Base-by-base conservation (phyloP, 805 yeast genomes). In the Lipomyces lipofer region DNA sequence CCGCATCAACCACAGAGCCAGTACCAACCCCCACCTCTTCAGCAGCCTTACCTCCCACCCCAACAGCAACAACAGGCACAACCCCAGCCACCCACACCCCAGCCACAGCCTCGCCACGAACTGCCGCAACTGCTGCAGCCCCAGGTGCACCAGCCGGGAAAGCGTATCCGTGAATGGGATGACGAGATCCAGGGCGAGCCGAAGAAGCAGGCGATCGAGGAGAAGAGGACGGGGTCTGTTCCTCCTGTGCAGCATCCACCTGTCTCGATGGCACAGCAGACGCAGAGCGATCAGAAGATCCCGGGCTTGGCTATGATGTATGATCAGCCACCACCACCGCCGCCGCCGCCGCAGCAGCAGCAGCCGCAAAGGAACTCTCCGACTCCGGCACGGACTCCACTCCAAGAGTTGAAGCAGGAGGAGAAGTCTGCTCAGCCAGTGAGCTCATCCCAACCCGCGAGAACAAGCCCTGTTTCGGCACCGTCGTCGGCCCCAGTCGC, bases 1-100 rank as follows among this genome's bases (percentile, higher is more conserved):
- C 71, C 69, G 55, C 71, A 63, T 54, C 73, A 64, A 53, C 73
- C 67, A 56, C 63, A 47, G 15, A 73, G 61, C 40, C 66, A 54
- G 42, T 62, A 52, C 27, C 60, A 43, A 27, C 64, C 52, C 9
- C 66, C 59, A 4, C 56, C 56, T 13, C 52, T 45, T 8, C 57
- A 53, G 43, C 27, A 29, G 17, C 33, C 58, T n/a, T 50, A 49
- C 42, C 25, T 48, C 25, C 48, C 55, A 8, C 43, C 43, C n/a
- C 53, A 39, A 17, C 55, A 29, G 32, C 40, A 36, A 17, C 40
- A 36, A 36, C 49, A 8, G 24, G 43, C 12, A 32, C 54, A n/a
- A n/a, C 49, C 44, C 35, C 59, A 33, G 33, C 45, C 17, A 33
- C 47, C 17, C 21, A 28, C 27, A 22, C 42, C 6, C 51, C 47